Base-by-base conservation (phyloP, 768 basidiomycete genomes). In the Boletus rubescentipes region DNA sequence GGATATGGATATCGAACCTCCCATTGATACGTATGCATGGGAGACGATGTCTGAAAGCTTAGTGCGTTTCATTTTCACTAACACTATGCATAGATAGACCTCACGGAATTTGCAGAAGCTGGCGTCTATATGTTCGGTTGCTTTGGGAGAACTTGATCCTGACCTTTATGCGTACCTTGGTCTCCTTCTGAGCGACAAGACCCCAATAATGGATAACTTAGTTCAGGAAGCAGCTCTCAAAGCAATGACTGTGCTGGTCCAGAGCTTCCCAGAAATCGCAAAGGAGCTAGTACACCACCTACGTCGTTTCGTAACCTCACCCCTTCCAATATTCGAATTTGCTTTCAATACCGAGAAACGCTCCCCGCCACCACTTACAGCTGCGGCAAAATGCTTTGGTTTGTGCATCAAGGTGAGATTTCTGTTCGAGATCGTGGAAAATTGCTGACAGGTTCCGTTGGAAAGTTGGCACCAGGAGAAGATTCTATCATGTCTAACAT, bases 401-500 rank as follows among this genome's bases (percentile, higher is more conserved):
- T 75, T 93, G 41, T 97, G 94, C 69, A 88, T 98, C 55, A 85
- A 86, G 72, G 92, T 92, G 60, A 26, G 41, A 9, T 4, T 48
- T 26, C 14, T 30, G 30, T 42, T 7, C 34, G 11, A 21, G n/a
- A 7, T 36, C 14, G 23, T 53, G 11, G 32, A 38, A 46, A 18
- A 9, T 54, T 15, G 15, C 37, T 56, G 20, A 40, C 23, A 40
- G 29, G 60, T 44, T 59, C 53, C 21, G 46, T 57, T 10, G 35
- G 39, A 36, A 55, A 93, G 91, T 76, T 92, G 36, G 85, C 90
- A 15, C 87, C 90, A 15, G 91, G 90, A 39, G 90, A 93, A 59
- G 93, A 94, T 65, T 80, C 93, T 35, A 80, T 91, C 66, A 87
- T 94, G 82, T 98, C 95, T 4, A 92, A 94, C 61, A 89, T 98